These are phyloP conservation scores for Asclepias syriaca DNA, from an alignment of 257 asterid species.

Conservation along the genomic window DNA sequence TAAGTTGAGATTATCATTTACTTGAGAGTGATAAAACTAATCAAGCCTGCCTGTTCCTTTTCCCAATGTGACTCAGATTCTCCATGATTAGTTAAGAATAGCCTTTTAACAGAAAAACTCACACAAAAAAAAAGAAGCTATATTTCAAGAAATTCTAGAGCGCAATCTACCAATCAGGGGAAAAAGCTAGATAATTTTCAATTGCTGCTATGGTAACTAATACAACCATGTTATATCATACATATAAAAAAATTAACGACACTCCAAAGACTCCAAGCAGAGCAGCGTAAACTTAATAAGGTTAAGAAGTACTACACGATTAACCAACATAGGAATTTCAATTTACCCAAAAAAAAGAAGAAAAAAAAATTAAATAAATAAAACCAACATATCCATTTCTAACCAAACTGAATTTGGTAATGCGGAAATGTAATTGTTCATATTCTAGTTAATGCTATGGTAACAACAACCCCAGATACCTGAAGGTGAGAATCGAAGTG, in stretches of 20 bases:
- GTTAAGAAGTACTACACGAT: background rate
- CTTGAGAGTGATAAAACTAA: background rate
- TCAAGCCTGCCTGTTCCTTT: background rate
- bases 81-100: background rate
- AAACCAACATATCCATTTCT: background rate
- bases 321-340: background rate
- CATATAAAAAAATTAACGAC: background rate
- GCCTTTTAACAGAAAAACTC: background rate
- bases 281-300: background rate
- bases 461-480: constrained; percentile 36
- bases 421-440: background rate
- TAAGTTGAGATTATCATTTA: background rate
- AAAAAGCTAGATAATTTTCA: background rate
- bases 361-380: background rate
- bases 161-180: background rate
- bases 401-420: background rate
- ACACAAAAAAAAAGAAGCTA: background rate
- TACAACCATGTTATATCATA: background rate
- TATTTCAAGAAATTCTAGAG: no score
- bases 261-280: background rate
- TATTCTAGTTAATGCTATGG: background rate
- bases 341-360: background rate
- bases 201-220: background rate
- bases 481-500: constrained; percentile 86
- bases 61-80: background rate